Evolutionary conservation across 2,329 filamentous ascomycete species (phyloP), one percentile per base, ranked within the genome.

Genomic region (Scedosporium dehoogii): DNA sequence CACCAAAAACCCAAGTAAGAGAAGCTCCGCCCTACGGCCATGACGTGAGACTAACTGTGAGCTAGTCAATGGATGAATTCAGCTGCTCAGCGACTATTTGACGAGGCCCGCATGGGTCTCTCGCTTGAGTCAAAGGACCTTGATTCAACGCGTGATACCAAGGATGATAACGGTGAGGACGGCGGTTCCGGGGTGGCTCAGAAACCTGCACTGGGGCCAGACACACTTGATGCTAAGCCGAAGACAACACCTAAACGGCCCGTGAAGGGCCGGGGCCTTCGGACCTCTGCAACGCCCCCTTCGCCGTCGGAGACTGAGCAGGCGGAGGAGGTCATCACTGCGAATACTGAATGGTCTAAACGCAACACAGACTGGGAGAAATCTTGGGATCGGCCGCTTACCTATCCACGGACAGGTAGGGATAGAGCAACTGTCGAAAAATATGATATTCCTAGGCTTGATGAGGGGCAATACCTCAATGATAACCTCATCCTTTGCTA

Each of bases 401-500:
- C 85, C 2, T 91, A 85, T 70, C 86, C 85, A 3, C 68, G 75
- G 4, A 76, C 74, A 27, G 84, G 85, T 2, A 83, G 80, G 61
- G 82, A 84, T 59, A 81, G 85, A 64, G 84, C 87, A 1, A 85
- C 81, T 1, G 85, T 94, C 1, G 84, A 90, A 63, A 85, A 82
- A 64, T 78, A 82, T n/a, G 91, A 94, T 69, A 85, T 97, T 41
- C 76, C 81, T 21, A 82, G 91, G 51, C 81, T 99, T 2, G 87
- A 96, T 64, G 90, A 96, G 65, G 90, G 87, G 12, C 84, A 96
- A 67, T 96, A 89, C 64, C 75, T 99, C 53, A 99, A 99, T 70
- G 94, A 99, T 75, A 96, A 91, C 69, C 77, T 99, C 29, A 89
- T 99, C 67, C 86, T 85, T 59, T 97, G 97, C 71, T 96, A 96